Evolutionary conservation across 2,329 filamentous ascomycete genomes (phyloP).

Genomic region (Trichoderma semiorbis): DNA sequence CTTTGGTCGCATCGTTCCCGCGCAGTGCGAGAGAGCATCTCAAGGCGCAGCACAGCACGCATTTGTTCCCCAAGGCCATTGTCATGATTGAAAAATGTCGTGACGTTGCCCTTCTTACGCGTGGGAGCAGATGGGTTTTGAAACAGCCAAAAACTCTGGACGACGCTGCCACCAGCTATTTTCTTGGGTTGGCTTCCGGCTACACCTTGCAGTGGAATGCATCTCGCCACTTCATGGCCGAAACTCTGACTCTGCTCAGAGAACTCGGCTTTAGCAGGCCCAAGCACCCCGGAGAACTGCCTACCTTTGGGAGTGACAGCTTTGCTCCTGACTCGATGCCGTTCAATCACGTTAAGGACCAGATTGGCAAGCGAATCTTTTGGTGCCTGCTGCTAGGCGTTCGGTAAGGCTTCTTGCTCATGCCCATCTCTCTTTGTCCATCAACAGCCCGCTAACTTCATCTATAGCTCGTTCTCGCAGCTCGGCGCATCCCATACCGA

Average conservation of each 20-base stretch:
- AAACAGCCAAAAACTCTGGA: conserved; percentile 49
- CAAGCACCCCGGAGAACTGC: conserved; percentile 40
- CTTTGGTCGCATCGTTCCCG: conserved; percentile 72
- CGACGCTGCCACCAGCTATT: conserved; percentile 70
- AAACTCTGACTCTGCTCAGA: conserved; percentile 65
- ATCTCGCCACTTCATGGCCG: conserved; percentile 69
- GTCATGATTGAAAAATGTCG: conserved; percentile 69
- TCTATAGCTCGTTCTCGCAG: conserved; percentile 67
- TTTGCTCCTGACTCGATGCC: conserved; percentile 41
- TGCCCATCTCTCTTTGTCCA: neutral
- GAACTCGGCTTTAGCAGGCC: conserved; percentile 63
- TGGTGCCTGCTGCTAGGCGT: conserved; percentile 78
- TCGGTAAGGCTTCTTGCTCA: conserved; percentile 42
- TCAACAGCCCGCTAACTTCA: neutral
- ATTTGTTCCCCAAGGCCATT: conserved; percentile 65
- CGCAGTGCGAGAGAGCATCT: conserved; percentile 67
- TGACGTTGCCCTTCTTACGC: conserved; percentile 63
- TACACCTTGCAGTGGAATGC: conserved; percentile 66
- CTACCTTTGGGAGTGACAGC: conserved; percentile 39
- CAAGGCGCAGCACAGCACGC: conserved; percentile 60
- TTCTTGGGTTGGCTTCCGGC: conserved; percentile 62
- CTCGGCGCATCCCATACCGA: conserved; percentile 69
- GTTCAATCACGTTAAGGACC: conserved; percentile 68
- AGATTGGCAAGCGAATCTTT: conserved; percentile 75
- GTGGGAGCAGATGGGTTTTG: conserved; percentile 52